Evolutionary conservation across 805 yeast species (phyloP), one percentile per base, ranked within the genome.

Genomic region (Millerozyma acaciae): DNA sequence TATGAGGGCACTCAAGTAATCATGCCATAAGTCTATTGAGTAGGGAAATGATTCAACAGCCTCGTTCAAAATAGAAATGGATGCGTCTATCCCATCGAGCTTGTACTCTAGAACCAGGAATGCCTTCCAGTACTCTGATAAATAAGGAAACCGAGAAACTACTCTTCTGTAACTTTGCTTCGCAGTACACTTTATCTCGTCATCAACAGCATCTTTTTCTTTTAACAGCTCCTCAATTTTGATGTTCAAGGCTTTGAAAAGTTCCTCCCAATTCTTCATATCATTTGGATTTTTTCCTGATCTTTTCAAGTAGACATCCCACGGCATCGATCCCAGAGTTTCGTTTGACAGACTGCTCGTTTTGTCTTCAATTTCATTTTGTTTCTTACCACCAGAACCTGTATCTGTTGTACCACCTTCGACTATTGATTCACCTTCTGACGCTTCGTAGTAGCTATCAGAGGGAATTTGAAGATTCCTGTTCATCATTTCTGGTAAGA

Each of bases 21-120:
- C 88, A 1, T 66, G 47, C 90, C 90, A 83, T 1, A 84, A 56
- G 9, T 76, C 83, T n/a, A 81, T 42, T 4, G 83, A 76, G 21
- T 62, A 59, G 2, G 85, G 84, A 41, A 73, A 76, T 0, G 62
- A 56, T 5, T 59, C 61, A 5, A 79, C 67, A 0, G 79, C 65
- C 21, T 56, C 48, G 33, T 61, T 58, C 27, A 80, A 45, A 0
- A 73, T 56, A 3, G 53, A 51, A 2, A 78, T 56, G 2, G 84
- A 76, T 1, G 64, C 63, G 2, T 68, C 62, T 2, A 72, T 49
- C 0, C 87, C 88, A 42, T 68, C 66, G 24, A 79, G 37, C 40
- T 79, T 76, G 40, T 71, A 77, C 36, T 70, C 75, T 2, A 81
- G 48, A 0, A 78, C 64, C 37, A 72, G 72, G 49, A 68, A 80